Percentiles rank a stretch among this genome's conserved stretches.
These are phyloP conservation scores for Pelargonium cotyledonis DNA, from an alignment of 441 rosid genomes.

Conservation along the genomic window DNA sequence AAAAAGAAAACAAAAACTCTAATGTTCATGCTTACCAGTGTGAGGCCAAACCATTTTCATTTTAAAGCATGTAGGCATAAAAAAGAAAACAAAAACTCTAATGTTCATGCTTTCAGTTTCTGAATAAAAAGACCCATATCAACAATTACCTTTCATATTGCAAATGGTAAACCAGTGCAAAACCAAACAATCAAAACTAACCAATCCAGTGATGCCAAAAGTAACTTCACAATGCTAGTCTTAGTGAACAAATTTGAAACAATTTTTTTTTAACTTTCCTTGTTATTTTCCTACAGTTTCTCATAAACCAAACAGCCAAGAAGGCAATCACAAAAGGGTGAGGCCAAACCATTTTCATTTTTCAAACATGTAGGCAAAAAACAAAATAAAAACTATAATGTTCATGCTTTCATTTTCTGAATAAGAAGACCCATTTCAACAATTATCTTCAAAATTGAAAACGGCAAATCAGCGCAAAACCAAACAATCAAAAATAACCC, in stretches of 20 bases:
- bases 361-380: neutral
- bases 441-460: neutral
- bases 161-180: neutral
- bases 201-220: neutral
- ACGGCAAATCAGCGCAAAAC: neutral
- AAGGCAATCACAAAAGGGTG: neutral
- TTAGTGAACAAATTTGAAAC: neutral
- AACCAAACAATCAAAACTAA: neutral
- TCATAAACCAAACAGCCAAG: neutral
- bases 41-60: too few species aligned
- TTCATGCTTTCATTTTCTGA: neutral
- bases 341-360: neutral
- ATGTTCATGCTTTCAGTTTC: neutral
- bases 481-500: neutral
- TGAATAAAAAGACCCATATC: neutral
- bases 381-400: neutral
- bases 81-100: neutral
- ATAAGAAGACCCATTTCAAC: too few species aligned
- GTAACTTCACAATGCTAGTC: neutral
- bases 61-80: neutral
- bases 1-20: neutral
- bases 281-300: neutral
- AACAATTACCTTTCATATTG: neutral
- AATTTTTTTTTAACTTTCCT: neutral
- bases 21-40: too few species aligned